These are phyloP conservation scores for Fonsecaea pugnacius DNA, from an alignment of 2,329 filamentous ascomycete genomes.

Conservation along the genomic window DNA sequence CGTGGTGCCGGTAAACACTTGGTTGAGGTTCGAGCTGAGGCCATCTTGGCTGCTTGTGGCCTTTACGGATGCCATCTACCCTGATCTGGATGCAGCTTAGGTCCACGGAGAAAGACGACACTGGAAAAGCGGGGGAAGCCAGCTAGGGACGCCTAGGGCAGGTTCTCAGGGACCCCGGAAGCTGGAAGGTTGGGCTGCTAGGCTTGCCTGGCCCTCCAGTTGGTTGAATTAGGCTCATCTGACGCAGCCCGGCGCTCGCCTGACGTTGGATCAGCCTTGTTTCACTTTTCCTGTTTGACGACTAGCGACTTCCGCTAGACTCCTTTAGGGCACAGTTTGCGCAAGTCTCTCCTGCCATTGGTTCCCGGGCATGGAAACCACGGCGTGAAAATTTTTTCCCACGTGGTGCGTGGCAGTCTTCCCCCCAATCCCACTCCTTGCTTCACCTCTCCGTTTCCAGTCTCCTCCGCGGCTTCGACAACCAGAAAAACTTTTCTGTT, in stretches of 20 bases:
- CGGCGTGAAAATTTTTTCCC: constrained; percentile 34
- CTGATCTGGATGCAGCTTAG: neutral
- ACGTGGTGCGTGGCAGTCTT: constrained; percentile 23
- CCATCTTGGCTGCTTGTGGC: neutral
- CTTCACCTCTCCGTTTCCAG: neutral
- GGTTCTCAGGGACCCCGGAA: constrained; percentile 6
- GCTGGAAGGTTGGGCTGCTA: neutral
- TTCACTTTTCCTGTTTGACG: constrained; percentile 20
- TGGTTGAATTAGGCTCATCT: constrained; percentile 26
- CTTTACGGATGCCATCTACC: neutral
- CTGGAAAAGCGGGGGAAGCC: constrained; percentile 22
- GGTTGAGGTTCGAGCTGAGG: neutral
- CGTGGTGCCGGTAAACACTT: neutral
- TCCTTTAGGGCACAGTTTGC: constrained; percentile 25
- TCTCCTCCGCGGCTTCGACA: constrained; percentile 3
- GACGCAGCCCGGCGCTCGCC: constrained; percentile 32
- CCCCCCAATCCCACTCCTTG: constrained; percentile 10
- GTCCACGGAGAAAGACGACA: constrained; percentile 37
- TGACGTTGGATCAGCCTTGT: constrained; percentile 38
- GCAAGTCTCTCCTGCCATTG: constrained; percentile 22
- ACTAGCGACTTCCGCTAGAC: constrained; percentile 19
- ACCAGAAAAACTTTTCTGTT: constrained; percentile 11
- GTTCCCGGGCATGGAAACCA: constrained; percentile 31
- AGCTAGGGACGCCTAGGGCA: neutral
- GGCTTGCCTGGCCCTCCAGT: constrained; percentile 15